Percentiles rank a stretch among this genome's conserved stretches.
These are phyloP conservation scores for Glaciozyma martinii DNA, from an alignment of 768 basidiomycete species.

Conservation along the genomic window DNA sequence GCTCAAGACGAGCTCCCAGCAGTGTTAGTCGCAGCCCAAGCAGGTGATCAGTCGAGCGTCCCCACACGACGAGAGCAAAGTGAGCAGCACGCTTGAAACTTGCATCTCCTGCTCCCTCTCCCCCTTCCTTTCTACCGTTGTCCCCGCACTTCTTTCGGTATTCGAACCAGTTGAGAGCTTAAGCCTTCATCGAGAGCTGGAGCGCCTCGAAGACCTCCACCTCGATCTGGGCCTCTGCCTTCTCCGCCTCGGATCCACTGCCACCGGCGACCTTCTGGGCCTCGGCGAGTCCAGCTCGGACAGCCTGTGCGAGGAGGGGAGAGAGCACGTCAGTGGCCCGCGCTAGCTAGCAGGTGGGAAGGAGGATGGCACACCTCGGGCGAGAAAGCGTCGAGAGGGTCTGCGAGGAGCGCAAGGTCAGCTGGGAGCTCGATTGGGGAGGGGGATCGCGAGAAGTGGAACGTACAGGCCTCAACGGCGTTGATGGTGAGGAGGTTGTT, in stretches of 20 bases:
- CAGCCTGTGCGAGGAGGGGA: conserved; percentile 51
- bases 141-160: background rate
- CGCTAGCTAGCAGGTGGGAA: background rate
- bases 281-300: conserved; percentile 80
- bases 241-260: conserved; percentile 84
- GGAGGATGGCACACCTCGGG: conserved; percentile 55
- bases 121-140: background rate
- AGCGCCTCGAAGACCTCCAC: conserved; percentile 93
- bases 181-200: conserved; percentile 64
- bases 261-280: conserved; percentile 71
- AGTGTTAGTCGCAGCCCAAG: no score
- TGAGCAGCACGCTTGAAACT: background rate
- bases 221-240: conserved; percentile 83
- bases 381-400: conserved; percentile 77
- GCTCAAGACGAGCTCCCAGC: no score
- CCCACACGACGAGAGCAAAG: no score
- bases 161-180: background rate
- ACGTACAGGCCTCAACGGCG: conserved; percentile 77
- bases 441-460: background rate
- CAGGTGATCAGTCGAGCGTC: no score
- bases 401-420: conserved; percentile 1
- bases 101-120: background rate
- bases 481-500: conserved; percentile 96
- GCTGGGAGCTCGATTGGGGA: background rate
- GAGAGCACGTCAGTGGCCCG: conserved; percentile 3